Conservation (phyloP, 116 monocot species). For the Phalaenopsis hybrid region DNA sequence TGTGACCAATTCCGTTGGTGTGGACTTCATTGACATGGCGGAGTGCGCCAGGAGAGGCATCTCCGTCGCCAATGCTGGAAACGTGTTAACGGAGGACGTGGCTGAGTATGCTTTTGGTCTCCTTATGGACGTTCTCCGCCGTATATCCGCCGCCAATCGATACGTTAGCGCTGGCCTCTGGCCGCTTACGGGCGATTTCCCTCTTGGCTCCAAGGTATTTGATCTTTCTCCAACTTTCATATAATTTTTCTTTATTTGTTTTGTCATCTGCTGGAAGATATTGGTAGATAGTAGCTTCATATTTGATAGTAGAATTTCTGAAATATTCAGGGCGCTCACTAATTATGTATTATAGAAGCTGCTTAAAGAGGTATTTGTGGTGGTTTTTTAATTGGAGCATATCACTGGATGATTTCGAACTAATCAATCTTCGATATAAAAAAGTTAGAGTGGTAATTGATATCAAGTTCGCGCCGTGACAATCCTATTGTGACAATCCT, state of each 20-base stretch:
- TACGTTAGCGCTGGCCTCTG: conserved; percentile 24
- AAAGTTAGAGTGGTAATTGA: too few species aligned
- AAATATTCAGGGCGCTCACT: too few species aligned
- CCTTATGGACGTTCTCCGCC: conserved; percentile 28
- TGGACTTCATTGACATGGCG: conserved; percentile 27
- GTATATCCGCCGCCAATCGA: conserved; percentile 29
- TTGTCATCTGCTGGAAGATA: too few species aligned
- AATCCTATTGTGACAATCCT: too few species aligned
- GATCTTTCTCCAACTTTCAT: neutral
- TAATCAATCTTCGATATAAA: too few species aligned
- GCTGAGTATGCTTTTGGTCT: conserved; percentile 40
- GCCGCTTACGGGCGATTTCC: conserved; percentile 12
- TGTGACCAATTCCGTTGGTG: conserved; percentile 19
- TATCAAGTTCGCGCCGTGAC: too few species aligned
- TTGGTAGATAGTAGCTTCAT: too few species aligned
- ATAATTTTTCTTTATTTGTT: neutral
- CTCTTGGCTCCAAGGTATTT: conserved; percentile 30
- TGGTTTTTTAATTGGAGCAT: too few species aligned
- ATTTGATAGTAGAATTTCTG: too few species aligned
- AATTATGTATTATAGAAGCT: too few species aligned
- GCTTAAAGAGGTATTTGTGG: too few species aligned
- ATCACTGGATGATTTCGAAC: too few species aligned
- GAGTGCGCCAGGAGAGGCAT: conserved; percentile 31
- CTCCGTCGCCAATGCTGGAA: conserved; percentile 28
- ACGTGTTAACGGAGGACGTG: conserved; percentile 23